Evolutionary conservation across 1,139 yeast species (phyloP).

Genomic region (Geotrichum histeridarum): DNA sequence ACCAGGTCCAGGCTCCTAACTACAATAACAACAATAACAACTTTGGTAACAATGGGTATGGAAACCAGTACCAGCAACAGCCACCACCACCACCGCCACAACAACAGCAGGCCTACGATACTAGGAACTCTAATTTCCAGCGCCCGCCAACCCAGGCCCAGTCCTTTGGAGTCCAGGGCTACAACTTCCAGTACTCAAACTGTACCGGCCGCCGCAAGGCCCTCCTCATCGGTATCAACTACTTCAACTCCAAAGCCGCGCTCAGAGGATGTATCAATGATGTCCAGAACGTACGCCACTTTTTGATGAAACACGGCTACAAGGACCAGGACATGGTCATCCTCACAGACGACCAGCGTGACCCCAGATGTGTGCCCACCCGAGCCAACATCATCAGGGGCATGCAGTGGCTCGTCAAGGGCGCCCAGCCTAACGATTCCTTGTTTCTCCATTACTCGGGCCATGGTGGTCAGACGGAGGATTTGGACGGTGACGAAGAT

Average conservation of each 20-base stretch:
- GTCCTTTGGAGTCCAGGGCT: conserved; percentile 35
- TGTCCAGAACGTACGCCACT: conserved; percentile 38
- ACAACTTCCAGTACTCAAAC: conserved; percentile 62
- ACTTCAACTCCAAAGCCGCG: conserved; percentile 64
- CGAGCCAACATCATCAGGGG: conserved; percentile 74
- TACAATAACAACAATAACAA: neutral
- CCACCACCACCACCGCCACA: neutral
- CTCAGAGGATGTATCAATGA: conserved; percentile 81
- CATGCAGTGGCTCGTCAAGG: conserved; percentile 84
- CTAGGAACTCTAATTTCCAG: conserved; percentile 27
- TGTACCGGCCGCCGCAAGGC: conserved; percentile 79
- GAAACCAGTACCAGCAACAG: neutral
- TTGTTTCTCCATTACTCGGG: conserved; percentile 81
- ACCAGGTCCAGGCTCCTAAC: neutral
- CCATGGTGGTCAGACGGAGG: conserved; percentile 83
- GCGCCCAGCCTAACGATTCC: conserved; percentile 68
- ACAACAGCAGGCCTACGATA: conserved; percentile 27
- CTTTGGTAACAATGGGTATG: neutral
- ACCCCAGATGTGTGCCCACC: conserved; percentile 66
- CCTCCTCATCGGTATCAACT: conserved; percentile 78
- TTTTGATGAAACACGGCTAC: conserved; percentile 57
- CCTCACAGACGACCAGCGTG: conserved; percentile 68
- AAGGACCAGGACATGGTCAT: conserved; percentile 74
- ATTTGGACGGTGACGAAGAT: conserved; percentile 83
- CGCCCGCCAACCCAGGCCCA: conserved; percentile 39